These are phyloP conservation scores for Astraeus odoratus DNA, from an alignment of 768 basidiomycete species.

Conservation along the genomic window DNA sequence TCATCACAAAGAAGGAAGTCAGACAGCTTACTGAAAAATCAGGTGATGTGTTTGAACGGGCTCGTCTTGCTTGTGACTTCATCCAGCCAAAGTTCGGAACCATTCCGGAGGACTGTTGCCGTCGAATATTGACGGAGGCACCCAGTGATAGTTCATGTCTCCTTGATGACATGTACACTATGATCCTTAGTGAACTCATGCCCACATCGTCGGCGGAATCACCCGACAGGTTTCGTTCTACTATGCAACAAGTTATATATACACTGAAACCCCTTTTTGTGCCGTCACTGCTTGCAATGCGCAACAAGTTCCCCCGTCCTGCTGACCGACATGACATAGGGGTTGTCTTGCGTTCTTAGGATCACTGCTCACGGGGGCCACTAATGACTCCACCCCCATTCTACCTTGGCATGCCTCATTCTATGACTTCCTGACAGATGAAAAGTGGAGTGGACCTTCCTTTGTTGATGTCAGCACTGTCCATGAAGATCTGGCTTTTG, in stretches of 20 bases:
- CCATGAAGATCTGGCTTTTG: not conserved
- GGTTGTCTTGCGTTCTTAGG: not conserved
- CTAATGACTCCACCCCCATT: conserved; percentile 1
- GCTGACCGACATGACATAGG: not conserved
- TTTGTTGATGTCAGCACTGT: conserved; percentile 1
- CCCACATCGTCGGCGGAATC: not conserved
- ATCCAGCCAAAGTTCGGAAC: not conserved
- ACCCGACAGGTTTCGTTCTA: not conserved
- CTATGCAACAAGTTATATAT: not conserved
- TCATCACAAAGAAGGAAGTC: not conserved
- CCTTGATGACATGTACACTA: not conserved
- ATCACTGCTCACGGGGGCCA: conserved; percentile 3
- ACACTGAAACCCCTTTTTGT: not conserved
- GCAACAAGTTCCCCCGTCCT: not conserved
- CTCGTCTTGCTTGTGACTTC: not conserved
- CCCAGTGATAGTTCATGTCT: too few species aligned
- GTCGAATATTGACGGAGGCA: not conserved
- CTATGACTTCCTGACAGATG: conserved; percentile 18
- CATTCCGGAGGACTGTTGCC: not conserved
- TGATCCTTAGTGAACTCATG: not conserved
- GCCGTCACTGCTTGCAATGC: not conserved
- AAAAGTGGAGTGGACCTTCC: conserved; percentile 9
- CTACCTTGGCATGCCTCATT: conserved; percentile 22
- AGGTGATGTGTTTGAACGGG: not conserved
- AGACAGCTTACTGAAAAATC: not conserved